Base-by-base conservation (phyloP, 441 rosid genomes). In the Croton setiger region DNA sequence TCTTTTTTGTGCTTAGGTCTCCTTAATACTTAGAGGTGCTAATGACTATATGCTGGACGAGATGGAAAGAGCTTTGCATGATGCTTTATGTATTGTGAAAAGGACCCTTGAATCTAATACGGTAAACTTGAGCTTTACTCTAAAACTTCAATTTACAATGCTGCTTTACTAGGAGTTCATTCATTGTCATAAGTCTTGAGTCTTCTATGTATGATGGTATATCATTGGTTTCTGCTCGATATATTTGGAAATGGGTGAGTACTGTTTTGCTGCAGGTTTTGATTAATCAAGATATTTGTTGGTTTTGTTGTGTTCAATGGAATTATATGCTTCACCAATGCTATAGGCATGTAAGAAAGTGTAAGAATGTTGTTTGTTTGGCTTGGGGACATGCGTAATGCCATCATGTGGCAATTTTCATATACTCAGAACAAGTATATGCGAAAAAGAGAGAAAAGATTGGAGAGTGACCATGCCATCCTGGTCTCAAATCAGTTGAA, bases 41-140 rank as follows among this genome's bases (percentile, higher is more conserved):
- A 96, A 96, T 75, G 98, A 91, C 79, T 93, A 84, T 79, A 96
- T 96, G 98, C 96, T 93, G 70, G 99, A 96, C 64, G 98, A 96
- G 84, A 93, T 96, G 98, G 99, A 93, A 76, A 91, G 97, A 81
- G 90, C 97, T 48, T 84, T 96, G 55, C 96, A 91, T 64, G 99
- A 96, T 69, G 90, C 97, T 70, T 71, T 93, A 55, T 88, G 80
- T 62, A 87, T 88, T 78, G 99, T 96, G 61, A 91, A 96, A 88
- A 86, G 98, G 85, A 96, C 98, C 66, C 97, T 96, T 36, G 97
- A 96, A 69, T 96, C 98, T 56, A 88, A 88, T 71, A 85, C 79
- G 87, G 98, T 96, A 86, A 77, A 56, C 71, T 74, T 59, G 6
- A 48, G 57, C 60, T 64, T 31, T 59, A 54, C 52, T 37, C 45